phyloP scores from a whole-genome alignment of 148 eudicot species.

The Pharnaceum exiguum region DNA sequence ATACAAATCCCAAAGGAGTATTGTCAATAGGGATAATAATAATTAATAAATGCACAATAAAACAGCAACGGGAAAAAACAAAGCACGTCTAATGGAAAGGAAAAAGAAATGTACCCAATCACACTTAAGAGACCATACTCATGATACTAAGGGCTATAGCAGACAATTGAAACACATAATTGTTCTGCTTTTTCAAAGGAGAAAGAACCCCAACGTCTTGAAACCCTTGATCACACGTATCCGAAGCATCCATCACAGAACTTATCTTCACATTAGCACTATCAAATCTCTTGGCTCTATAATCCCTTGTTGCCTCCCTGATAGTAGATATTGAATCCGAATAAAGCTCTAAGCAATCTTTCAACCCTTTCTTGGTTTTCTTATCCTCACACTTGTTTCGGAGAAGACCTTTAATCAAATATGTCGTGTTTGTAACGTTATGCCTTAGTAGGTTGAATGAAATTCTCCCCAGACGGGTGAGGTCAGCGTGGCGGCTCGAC shows the following conservation, averaged over 20 bases:
- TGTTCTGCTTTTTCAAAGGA: conserved; percentile 38
- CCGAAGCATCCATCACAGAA: conserved; percentile 39
- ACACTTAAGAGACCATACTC: too few relatives aligned
- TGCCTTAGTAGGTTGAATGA: conserved; percentile 40
- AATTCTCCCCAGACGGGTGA: conserved; percentile 42
- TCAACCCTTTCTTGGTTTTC: conserved; percentile 21
- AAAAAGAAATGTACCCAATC: neutral
- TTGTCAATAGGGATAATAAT: too few relatives aligned
- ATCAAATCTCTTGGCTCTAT: conserved; percentile 12
- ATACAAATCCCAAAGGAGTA: too few relatives aligned
- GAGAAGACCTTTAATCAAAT: conserved; percentile 24
- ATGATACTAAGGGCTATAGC: conserved; percentile 39
- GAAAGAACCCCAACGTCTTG: conserved; percentile 34
- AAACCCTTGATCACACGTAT: conserved; percentile 55
- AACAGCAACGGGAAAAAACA: too few relatives aligned
- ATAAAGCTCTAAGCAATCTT: conserved; percentile 44
- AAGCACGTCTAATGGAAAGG: neutral
- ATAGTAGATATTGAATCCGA: conserved; percentile 29
- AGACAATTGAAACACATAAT: conserved; percentile 27
- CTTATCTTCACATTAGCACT: conserved; percentile 46
- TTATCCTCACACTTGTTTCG: conserved; percentile 13
- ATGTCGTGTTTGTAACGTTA: conserved; percentile 41
- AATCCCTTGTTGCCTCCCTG: conserved; percentile 31
- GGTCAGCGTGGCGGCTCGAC: conserved; percentile 29
- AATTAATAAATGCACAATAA: too few relatives aligned